These are phyloP conservation scores for Poteriospumella lacustris DNA, from an alignment of 108 stramenopile genomes.

Conservation along the genomic window DNA sequence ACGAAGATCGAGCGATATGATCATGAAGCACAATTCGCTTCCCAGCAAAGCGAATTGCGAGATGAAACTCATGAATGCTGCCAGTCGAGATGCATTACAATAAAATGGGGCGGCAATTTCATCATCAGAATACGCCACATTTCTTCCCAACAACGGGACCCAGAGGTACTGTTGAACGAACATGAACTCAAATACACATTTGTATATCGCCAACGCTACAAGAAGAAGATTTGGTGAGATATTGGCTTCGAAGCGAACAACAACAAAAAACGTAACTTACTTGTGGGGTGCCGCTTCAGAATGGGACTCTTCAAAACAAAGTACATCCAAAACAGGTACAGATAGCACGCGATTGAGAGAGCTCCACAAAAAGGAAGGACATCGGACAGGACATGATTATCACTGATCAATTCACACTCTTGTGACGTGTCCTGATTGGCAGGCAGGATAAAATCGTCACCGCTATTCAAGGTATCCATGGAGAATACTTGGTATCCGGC, in stretches of 20 bases:
- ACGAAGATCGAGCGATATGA: conserved; percentile 16
- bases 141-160: background rate
- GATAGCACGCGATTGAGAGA: conserved; percentile 13
- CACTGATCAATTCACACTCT: no score
- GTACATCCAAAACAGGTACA: conserved; percentile 22
- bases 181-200: conserved; percentile 18
- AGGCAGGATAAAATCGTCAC: no score
- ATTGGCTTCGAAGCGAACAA: background rate
- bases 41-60: conserved; percentile 2
- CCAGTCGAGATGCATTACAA: conserved; percentile 11
- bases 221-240: background rate
- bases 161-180: conserved; percentile 28
- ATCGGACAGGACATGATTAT: background rate
- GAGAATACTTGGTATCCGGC: no score
- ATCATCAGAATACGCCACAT: background rate
- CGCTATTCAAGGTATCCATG: no score
- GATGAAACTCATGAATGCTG: background rate
- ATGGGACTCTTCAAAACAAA: conserved; percentile 7
- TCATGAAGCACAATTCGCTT: background rate
- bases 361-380: background rate
- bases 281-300: conserved; percentile 22
- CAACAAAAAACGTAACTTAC: background rate
- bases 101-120: background rate
- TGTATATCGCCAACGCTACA: conserved; percentile 17
- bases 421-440: no score